A percentile compares a stretch with the other conserved stretches of the same genome.
Evolutionary conservation across 768 basidiomycete species (phyloP).

Genomic region (Agrocybe praecox): DNA sequence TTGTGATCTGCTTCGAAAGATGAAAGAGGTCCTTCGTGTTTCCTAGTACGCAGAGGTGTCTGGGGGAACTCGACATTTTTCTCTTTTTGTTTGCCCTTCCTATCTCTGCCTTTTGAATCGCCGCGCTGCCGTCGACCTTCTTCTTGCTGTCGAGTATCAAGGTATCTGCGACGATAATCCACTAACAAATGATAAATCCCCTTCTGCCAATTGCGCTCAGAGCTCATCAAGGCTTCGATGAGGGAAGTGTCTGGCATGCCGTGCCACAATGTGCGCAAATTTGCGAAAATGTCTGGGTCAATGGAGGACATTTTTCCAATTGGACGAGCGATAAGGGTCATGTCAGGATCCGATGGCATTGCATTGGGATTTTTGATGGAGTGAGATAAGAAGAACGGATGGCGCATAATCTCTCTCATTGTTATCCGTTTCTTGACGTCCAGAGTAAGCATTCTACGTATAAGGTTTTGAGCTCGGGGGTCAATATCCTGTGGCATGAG

Average conservation of each 20-base stretch:
- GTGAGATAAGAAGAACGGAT: conserved; percentile 75
- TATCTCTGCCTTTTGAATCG: conserved; percentile 31
- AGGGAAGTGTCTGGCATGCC: conserved; percentile 77
- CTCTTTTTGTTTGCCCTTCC: conserved; percentile 32
- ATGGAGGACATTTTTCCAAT: conserved; percentile 65
- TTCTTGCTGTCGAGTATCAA: conserved; percentile 72
- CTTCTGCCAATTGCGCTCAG: conserved; percentile 90
- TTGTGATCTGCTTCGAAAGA: conserved; percentile 18
- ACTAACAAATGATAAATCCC: conserved; percentile 92
- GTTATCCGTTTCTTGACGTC: conserved; percentile 78
- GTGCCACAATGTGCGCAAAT: conserved; percentile 92
- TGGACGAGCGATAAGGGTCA: conserved; percentile 72
- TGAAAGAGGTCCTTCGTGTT: conserved; percentile 24
- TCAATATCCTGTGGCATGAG: conserved; percentile 76
- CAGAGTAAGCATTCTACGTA: conserved; percentile 78
- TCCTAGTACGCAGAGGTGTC: conserved; percentile 28
- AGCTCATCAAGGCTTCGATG: conserved; percentile 61
- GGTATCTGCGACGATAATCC: conserved; percentile 74
- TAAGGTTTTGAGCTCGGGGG: conserved; percentile 71
- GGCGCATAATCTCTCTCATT: conserved; percentile 76
- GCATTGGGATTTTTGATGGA: conserved; percentile 41
- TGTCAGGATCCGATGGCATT: conserved; percentile 49
- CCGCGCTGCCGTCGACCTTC: conserved; percentile 46
- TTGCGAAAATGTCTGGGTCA: conserved; percentile 88
- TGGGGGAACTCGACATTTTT: conserved; percentile 15